Conservation (phyloP, 306 rosid species). For the Malus asiatica region DNA sequence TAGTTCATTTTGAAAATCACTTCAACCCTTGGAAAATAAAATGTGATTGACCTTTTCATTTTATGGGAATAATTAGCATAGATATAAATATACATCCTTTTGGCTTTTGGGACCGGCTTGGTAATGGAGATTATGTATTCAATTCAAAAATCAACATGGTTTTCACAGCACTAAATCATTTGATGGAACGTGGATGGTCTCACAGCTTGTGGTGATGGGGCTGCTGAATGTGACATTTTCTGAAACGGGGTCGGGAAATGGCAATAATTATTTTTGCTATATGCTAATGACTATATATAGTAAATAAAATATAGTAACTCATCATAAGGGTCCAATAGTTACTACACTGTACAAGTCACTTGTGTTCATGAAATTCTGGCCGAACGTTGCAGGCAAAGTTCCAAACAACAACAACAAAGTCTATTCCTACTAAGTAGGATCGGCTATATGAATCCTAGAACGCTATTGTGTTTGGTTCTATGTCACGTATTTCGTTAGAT, state of each 20-base stretch:
- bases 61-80: neutral
- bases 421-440: too few relatives aligned
- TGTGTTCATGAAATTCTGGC: neutral
- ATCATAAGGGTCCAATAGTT: neutral
- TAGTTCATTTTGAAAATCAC: neutral
- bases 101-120: neutral
- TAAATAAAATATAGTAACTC: neutral
- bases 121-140: neutral
- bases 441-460: too few relatives aligned
- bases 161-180: constrained; percentile 25
- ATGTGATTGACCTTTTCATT: neutral
- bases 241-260: constrained; percentile 18
- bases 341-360: neutral
- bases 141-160: constrained; percentile 11
- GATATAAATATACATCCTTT: neutral
- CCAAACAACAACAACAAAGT: neutral
- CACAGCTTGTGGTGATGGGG: constrained; percentile 16
- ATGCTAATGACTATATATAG: neutral
- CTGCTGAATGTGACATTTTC: constrained; percentile 27
- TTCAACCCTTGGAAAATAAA: neutral
- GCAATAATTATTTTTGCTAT: neutral
- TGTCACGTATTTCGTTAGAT: too few relatives aligned
- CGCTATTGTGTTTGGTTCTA: too few relatives aligned
- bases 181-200: constrained; percentile 34
- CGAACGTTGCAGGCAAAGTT: neutral